Evolutionary conservation across 2,329 filamentous ascomycete species (phyloP), one percentile per base, ranked within the genome.

Genomic region (Colletotrichum godetiae): DNA sequence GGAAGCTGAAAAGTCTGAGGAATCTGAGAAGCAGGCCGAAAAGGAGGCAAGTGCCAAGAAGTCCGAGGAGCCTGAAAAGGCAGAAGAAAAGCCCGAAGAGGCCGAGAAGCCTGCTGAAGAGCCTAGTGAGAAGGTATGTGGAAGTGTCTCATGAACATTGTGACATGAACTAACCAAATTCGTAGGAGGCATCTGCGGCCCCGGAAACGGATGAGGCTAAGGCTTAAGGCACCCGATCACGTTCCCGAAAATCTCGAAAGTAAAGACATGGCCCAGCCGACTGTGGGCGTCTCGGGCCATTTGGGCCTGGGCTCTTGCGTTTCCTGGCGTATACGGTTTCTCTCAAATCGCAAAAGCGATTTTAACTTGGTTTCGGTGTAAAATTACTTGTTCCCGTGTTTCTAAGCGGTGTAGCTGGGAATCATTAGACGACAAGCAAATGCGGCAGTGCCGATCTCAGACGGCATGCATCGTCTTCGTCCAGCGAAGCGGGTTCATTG

Each of bases 1-100:
- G 19, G 79, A 84, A 57, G 78, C 79, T 3, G 84, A 85, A 73
- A 80, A 80, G 53, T 82, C 84, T 61, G 81, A 83, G 68, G 84
- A 84, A 66, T 74, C 80, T n/a, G 80, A 83, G 63, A 81, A 84
- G 76, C 81, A 81, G 75, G 75, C 79, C 35, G 80, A 84, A 63
- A 78, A 81, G 60, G 82, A 85, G 64, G 78, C 81, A 71, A 76
- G 79, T 31, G 80, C 84, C 63, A 77, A 81, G 61, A 82, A 85
- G 67, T 78, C 81, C 67, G 76, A 78, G 68, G 53, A 79, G 33
- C 80, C 77, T 13, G 79, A 82, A 69, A 80, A 83, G 76, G 74
- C 73, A 53, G 79, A 80, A 65, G 68, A 75, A 49, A 80, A 81
- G 78, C 70, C 58, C 78, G 79, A 71, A 22, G 64, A 78, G 74